Base-by-base conservation (phyloP, 2,329 filamentous ascomycete genomes). In the Pseudocercospora ulei region DNA sequence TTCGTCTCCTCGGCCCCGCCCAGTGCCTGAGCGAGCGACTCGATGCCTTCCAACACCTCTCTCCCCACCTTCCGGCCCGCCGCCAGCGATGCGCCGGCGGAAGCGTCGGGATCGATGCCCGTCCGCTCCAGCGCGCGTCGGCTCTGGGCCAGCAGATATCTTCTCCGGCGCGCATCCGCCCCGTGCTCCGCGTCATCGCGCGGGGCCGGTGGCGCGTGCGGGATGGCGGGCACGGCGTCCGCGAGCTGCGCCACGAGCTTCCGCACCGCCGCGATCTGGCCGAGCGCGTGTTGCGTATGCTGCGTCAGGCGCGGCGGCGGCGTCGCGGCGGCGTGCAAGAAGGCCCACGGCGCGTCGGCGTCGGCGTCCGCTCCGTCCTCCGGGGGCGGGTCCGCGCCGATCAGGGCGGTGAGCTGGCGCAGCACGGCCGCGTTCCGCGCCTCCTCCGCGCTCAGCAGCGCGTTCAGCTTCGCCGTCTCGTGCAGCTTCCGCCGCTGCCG, bases 81-180 rank as follows among this genome's bases (percentile, higher is more conserved):
- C 5, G 42, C 44, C 4, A 47, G 36, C 11, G 50, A 50, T 12
- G 48, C 43, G 9, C 47, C 52, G 9, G 58, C 59, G 5, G 47
- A 43, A 14, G 42, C 42, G n/a, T 60, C 60, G 35, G 61, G 56
- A 38, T 84, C 79, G 40, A 87, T 63, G 0, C 81, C 81, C 29
- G 76, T 67, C 28, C 75, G 70, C 64, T 93, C 83, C 25, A 95
- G 65, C 57, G 92, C 82, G 43, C 81, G 71, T 50, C 76, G 69
- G 35, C 83, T 82, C 54, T 86, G 78, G 38, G 73, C 72, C 62
- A 95, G 87, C 33, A 96, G 78, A 58, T 96, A 96, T 49, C 81
- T 73, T 40, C 80, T 70, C 44, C 88, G 70, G 58, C 90, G 78
- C 37, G 77, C 72, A 24, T 78, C 72, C 65, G 70, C 68, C 37